phyloP scores from a whole-genome alignment of 371 early-diverging fungal genomes.

The Capniomyces stellatus region DNA sequence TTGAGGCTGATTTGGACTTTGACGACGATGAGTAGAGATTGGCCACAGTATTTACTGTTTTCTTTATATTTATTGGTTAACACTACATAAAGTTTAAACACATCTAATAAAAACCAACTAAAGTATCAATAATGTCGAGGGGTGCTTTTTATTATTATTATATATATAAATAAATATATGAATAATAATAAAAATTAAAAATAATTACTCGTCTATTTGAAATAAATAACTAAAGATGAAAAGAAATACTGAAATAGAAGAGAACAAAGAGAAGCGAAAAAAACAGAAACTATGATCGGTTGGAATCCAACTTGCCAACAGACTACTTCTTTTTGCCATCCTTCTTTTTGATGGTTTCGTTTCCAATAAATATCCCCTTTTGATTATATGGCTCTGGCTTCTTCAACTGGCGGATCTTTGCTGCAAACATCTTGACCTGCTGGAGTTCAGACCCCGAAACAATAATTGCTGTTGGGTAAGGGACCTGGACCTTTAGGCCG shows the following conservation, averaged over 20 bases:
- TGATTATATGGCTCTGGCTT: constrained; percentile 96
- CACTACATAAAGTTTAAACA: background rate
- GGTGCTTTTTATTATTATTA: background rate
- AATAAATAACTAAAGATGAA: background rate
- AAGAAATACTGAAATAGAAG: background rate
- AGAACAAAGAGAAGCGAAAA: background rate
- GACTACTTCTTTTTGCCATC: constrained; percentile 75
- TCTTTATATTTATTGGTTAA: background rate
- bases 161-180: background rate
- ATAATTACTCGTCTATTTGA: background rate
- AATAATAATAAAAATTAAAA: background rate
- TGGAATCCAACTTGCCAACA: background rate
- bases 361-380: constrained; percentile 94
- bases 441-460: constrained; percentile 61
- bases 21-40: background rate
- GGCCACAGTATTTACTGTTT: background rate
- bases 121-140: too few species aligned
- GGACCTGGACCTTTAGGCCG: constrained; percentile 54
- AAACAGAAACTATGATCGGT: background rate
- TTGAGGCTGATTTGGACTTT: background rate
- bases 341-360: constrained; percentile 94
- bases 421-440: constrained; percentile 74
- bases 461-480: constrained; percentile 72
- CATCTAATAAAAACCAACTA: too few species aligned
- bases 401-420: constrained; percentile 74